phyloP scores from a whole-genome alignment of 805 yeast genomes.

The Yarrowia sp. region DNA sequence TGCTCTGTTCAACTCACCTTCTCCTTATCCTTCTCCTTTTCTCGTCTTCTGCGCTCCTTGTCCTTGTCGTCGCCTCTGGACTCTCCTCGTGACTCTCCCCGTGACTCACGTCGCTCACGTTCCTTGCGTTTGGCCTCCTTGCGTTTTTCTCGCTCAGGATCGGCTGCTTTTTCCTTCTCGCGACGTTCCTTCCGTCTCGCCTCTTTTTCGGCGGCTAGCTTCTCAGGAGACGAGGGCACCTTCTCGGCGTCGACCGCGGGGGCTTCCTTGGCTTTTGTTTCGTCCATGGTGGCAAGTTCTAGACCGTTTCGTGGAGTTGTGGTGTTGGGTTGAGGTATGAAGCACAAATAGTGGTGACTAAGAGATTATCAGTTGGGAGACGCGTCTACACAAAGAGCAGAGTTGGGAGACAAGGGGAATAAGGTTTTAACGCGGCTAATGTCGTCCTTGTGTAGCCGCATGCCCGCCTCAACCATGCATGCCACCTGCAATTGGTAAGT shows the following conservation, averaged over 20 bases:
- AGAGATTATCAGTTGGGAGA: slow-evolving; percentile 5
- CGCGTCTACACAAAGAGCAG: slow-evolving; percentile 1
- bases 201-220: slow-evolving; percentile 25
- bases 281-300: slow-evolving; percentile 2
- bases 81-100: slow-evolving; percentile 11
- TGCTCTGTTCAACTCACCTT: slow-evolving; percentile 21
- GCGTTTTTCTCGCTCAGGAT: slow-evolving; percentile 31
- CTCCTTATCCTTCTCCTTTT: slow-evolving; percentile 11
- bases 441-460: slow-evolving; percentile 6
- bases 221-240: slow-evolving; percentile 31
- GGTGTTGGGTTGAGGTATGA: neutral
- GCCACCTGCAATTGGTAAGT: neutral
- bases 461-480: neutral
- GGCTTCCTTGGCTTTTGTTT: slow-evolving; percentile 9
- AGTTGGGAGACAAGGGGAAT: slow-evolving; percentile 5
- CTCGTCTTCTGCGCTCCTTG: slow-evolving; percentile 19
- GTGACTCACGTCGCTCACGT: slow-evolving; percentile 10
- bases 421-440: slow-evolving; percentile 18
- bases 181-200: slow-evolving; percentile 32
- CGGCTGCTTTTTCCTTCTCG: slow-evolving; percentile 28
- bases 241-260: slow-evolving; percentile 13
- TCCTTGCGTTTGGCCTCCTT: slow-evolving; percentile 25
- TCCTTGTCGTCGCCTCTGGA: slow-evolving; percentile 23
- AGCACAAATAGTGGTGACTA: slow-evolving; percentile 23
- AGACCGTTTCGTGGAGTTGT: neutral